Evolutionary conservation across 768 basidiomycete genomes (phyloP), one percentile per base, ranked within the genome.

Genomic region (Mycena maculata): DNA sequence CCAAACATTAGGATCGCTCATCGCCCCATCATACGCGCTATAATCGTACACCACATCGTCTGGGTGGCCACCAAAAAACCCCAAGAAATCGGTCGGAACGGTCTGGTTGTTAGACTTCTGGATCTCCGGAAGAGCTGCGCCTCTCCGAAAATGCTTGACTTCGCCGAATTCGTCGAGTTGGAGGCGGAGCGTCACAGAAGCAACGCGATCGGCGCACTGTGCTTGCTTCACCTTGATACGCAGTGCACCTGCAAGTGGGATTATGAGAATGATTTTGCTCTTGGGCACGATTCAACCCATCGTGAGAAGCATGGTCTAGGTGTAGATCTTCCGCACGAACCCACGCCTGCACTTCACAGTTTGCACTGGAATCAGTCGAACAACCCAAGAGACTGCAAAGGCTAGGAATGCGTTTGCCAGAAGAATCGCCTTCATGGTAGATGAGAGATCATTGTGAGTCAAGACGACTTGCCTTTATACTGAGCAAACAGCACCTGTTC

Each of bases 1-100:
- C 67, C 62, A 69, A 12, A 58, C 28, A 8, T 25, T 27, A 15
- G 67, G 49, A 23, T 69, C 67, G 27, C 41, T 59, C 49, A 48
- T 45, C 2, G 55, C 52, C 9, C 27, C 28, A 20, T 57, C 54
- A 23, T 63, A 59, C 27, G 23, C 20, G 5, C 25, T n/a, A 36
- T 49, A 67, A 44, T 62, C 59, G 39, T 56, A 58, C 13, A 38
- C 47, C 22, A 15, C 25, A 28, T 49, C 27, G 4, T 10, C n/a
- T 2, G 18, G 1, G 30, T 16, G 13, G 9, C n/a, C 18, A 16
- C 23, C 47, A 20, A 9, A 57, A 28, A 25, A 39, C 13, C 25
- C 47, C 44, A n/a, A 25, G 41, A 22, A 31, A 22, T 56, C 49
- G 18, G 45, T 31, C 18, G 42, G 52, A 3, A 53, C 6, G 38